Conservation (phyloP, 768 basidiomycete genomes). For the Chlorophyllum brunneum region DNA sequence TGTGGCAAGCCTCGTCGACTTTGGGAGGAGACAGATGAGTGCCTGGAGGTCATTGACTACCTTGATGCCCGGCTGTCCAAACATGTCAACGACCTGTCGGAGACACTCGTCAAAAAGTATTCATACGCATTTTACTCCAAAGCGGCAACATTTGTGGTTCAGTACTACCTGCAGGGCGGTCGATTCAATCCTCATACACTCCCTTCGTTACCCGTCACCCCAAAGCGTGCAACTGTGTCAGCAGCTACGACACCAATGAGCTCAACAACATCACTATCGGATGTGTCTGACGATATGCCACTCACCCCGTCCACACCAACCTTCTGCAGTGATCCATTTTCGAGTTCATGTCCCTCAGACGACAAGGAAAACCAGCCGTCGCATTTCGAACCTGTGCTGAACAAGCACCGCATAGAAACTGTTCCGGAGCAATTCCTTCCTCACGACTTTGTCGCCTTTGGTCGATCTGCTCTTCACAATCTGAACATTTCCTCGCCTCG, state of each 20-base stretch:
- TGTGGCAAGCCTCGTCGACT: slow-evolving; percentile 75
- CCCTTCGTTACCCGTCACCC: slow-evolving; percentile 62
- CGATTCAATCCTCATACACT: slow-evolving; percentile 54
- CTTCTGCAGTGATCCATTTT: slow-evolving; percentile 58
- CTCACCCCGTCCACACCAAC: slow-evolving; percentile 74
- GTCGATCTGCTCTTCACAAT: slow-evolving; percentile 74
- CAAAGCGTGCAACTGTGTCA: slow-evolving; percentile 50
- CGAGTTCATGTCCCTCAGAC: slow-evolving; percentile 46
- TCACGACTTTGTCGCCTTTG: slow-evolving; percentile 76
- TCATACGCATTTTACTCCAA: slow-evolving; percentile 96
- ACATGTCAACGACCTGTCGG: slow-evolving; percentile 89
- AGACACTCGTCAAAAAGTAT: slow-evolving; percentile 97
- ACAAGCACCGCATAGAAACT: slow-evolving; percentile 64
- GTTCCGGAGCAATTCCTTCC: slow-evolving; percentile 76
- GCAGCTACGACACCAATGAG: slow-evolving; percentile 72
- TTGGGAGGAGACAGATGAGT: slow-evolving; percentile 83
- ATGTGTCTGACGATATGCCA: slow-evolving; percentile 81
- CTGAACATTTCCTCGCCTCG: slow-evolving; percentile 69
- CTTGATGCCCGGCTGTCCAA: slow-evolving; percentile 85
- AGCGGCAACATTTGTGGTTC: slow-evolving; percentile 88
- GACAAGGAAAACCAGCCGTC: slow-evolving; percentile 81
- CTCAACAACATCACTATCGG: slow-evolving; percentile 67
- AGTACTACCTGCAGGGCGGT: slow-evolving; percentile 89
- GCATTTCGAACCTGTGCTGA: slow-evolving; percentile 68
- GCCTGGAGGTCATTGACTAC: slow-evolving; percentile 77